These are phyloP conservation scores for Zelonia costaricensis DNA, from an alignment of 208 protist genomes.

Conservation along the genomic window DNA sequence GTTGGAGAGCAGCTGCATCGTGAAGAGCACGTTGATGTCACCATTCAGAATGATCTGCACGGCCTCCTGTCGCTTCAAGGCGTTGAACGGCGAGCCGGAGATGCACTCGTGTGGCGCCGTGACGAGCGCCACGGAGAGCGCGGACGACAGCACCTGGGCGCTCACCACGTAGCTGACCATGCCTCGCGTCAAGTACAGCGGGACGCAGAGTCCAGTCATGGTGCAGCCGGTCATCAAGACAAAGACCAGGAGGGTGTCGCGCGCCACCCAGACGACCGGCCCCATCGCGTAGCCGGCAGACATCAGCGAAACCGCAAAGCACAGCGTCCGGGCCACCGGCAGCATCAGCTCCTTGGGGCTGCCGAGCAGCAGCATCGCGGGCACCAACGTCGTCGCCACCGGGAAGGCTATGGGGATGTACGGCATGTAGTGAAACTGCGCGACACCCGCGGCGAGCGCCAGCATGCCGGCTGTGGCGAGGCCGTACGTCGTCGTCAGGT, in stretches of 20 bases:
- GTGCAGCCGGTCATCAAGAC: constrained; percentile 58
- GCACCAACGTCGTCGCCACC: constrained; percentile 42
- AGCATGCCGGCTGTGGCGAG: constrained; percentile 57
- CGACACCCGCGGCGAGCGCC: constrained; percentile 38
- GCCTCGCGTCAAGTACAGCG: constrained; percentile 80
- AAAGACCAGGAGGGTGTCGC: constrained; percentile 63
- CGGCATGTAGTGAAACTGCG: constrained; percentile 45
- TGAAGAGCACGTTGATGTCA: constrained; percentile 77
- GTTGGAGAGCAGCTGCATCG: constrained; percentile 71
- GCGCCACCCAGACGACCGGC: constrained; percentile 76
- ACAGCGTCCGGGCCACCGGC: constrained; percentile 33
- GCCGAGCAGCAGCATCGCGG: constrained; percentile 43
- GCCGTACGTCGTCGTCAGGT: constrained; percentile 59
- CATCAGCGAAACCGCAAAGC: constrained; percentile 43
- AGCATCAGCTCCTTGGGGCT: constrained; percentile 49
- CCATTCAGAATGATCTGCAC: constrained; percentile 53
- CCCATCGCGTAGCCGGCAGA: constrained; percentile 69
- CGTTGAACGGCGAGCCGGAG: constrained; percentile 24
- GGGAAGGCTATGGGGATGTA: constrained; percentile 59
- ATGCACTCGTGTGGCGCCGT: constrained; percentile 38
- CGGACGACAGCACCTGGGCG: constrained; percentile 69
- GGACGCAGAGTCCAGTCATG: constrained; percentile 66
- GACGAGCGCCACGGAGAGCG: constrained; percentile 52
- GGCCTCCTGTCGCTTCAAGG: constrained; percentile 32
- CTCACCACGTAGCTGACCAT: constrained; percentile 83